Evolutionary conservation across 2,329 filamentous ascomycete genomes (phyloP), one percentile per base, ranked within the genome.

Genomic region (Colletotrichum acutatum): DNA sequence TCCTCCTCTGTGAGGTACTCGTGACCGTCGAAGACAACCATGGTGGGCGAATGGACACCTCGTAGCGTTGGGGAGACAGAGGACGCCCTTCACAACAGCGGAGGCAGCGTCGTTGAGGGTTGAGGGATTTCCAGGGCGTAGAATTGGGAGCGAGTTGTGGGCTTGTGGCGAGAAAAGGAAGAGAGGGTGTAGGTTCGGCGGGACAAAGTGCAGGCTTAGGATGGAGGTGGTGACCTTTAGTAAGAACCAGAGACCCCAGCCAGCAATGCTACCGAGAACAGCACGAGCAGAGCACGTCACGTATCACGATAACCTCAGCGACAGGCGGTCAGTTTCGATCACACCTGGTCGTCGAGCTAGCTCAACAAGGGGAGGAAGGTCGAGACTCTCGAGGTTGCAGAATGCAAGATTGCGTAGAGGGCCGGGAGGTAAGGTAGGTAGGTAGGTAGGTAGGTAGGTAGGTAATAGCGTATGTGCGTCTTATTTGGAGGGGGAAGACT

Each of bases 1-100:
- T 98, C 96, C 85, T 98, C 96, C 83, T 94, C 92, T 74, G 93
- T 95, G 80, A 96, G 89, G 83, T 95, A 95, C 81, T 97, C 94
- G 84, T 97, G 91, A 80, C 93, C 91, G 83, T 97, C 95, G 80
- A 97, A 92, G 80, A 97, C 89, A 81, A 98, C 95, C 96, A 98
- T 98, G 71, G 49, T 61, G 66, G 30, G 5, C 49, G 76, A 53
- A 37, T 61, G 60, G 59, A 32, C 54, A 66, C 71, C 34, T 24
- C 1, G 54, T 22, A 42, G 66, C 65, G 34, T 61, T 34, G 65
- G 42, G 34, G 34, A 61, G 22, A 46, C 53, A 54, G 42, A 70
- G 59, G 24, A 49, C 28, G 66, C 46, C 54, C 56, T 19, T 60
- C 53, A 72, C 68, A 28, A 59, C 42, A 72, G 69, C 42, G 63